phyloP scores from a whole-genome alignment of 257 asterid species.

The Scutellaria barbata region DNA sequence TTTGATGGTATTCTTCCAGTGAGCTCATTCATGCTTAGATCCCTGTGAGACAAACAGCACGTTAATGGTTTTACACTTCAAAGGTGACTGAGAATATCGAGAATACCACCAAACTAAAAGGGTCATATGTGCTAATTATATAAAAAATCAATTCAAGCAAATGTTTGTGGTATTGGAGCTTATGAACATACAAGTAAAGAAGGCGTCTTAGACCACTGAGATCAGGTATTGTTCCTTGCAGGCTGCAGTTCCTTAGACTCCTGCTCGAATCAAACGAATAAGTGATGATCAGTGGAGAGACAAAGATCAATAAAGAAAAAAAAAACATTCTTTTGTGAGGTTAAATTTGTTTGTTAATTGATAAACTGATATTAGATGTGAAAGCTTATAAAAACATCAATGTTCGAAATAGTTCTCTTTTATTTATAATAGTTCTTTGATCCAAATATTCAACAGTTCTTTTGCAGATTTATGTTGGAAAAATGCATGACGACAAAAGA shows the following conservation, averaged over 20 bases:
- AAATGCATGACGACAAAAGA: not conserved
- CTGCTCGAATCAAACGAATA: constrained; percentile 38
- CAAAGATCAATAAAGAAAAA: not conserved
- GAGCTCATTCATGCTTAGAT: constrained; percentile 54
- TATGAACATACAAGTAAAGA: constrained; percentile 53
- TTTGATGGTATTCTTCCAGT: constrained; percentile 45
- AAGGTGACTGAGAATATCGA: constrained; percentile 1
- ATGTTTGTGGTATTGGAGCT: not conserved
- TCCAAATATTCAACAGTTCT: constrained; percentile 6
- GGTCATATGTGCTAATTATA: not conserved
- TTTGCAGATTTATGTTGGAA: constrained; percentile 1
- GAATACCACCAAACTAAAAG: not conserved
- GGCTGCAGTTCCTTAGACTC: constrained; percentile 62
- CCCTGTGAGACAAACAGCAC: constrained; percentile 46
- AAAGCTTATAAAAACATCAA: no score
- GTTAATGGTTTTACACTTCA: not conserved
- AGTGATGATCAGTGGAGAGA: not conserved
- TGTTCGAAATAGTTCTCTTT: not conserved
- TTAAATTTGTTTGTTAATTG: no score
- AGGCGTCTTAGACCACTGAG: constrained; percentile 42
- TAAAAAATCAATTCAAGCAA: not conserved
- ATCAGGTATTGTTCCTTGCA: constrained; percentile 60
- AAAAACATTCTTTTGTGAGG: not conserved
- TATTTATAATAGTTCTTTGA: not conserved
- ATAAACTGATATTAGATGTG: no score